phyloP scores from a whole-genome alignment of 208 protist species.

The Angomonas ambiguus region DNA sequence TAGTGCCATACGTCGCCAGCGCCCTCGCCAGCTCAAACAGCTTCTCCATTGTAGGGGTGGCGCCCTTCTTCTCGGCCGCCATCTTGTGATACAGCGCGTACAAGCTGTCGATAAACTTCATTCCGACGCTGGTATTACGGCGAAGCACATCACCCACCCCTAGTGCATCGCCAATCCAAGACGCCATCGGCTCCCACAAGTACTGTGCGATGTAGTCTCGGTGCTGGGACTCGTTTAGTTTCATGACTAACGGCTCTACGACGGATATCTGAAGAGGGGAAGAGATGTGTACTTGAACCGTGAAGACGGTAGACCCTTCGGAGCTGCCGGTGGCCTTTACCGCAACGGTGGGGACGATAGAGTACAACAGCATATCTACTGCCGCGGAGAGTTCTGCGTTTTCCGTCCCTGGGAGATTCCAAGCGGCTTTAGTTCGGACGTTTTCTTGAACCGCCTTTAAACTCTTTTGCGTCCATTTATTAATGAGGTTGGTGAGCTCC shows the following conservation, averaged over 20 bases:
- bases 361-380: conserved; percentile 45
- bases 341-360: conserved; percentile 21
- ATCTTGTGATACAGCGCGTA: conserved; percentile 16
- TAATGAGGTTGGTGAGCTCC: conserved; percentile 17
- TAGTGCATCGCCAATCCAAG: conserved; percentile 22
- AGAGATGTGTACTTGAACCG: conserved; percentile 22
- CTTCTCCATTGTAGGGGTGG: background rate
- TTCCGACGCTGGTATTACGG: conserved; percentile 22
- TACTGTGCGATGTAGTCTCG: conserved; percentile 31
- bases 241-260: conserved; percentile 30
- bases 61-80: background rate
- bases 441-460: conserved; percentile 18
- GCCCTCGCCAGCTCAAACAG: conserved; percentile 1
- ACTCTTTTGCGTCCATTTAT: conserved; percentile 13
- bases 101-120: conserved; percentile 25
- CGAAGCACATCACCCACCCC: conserved; percentile 15
- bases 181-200: conserved; percentile 27
- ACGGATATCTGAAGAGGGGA: conserved; percentile 37
- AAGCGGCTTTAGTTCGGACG: conserved; percentile 26
- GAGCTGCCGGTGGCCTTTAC: conserved; percentile 17
- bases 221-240: conserved; percentile 23
- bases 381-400: conserved; percentile 36
- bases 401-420: conserved; percentile 18
- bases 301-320: conserved; percentile 14
- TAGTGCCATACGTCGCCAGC: conserved; percentile 37